Percentiles rank a stretch among this genome's conserved stretches.
These are phyloP conservation scores for Cryptococcus floricola DNA, from an alignment of 1,284 basidiomycete species.

Conservation along the genomic window DNA sequence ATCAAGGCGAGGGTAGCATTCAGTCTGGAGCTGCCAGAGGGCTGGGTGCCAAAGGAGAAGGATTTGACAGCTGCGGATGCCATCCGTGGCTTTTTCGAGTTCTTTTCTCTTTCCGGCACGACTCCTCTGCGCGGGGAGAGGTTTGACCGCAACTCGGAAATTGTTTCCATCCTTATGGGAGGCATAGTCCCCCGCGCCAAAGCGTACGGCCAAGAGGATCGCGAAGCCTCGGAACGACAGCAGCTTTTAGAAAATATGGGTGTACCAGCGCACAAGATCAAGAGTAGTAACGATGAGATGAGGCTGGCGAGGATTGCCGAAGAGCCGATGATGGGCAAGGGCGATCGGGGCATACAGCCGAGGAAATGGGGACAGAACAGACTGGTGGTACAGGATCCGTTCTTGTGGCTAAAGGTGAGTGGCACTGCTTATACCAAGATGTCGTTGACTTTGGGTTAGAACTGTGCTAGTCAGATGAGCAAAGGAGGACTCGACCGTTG, in stretches of 20 bases:
- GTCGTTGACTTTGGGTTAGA: not conserved
- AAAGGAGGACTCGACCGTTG: conserved; percentile 13
- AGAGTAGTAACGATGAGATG: conserved; percentile 3
- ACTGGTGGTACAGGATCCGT: conserved; percentile 48
- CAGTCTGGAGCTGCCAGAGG: conserved; percentile 12
- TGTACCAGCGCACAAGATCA: not conserved
- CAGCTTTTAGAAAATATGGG: conserved; percentile 1
- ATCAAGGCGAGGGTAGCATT: conserved; percentile 33
- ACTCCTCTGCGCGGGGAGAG: not conserved
- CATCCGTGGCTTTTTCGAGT: conserved; percentile 37
- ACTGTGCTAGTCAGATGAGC: conserved; percentile 14
- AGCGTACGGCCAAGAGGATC: conserved; percentile 7
- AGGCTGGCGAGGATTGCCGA: conserved; percentile 9
- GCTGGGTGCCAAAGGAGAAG: conserved; percentile 20
- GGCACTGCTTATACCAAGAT: not conserved
- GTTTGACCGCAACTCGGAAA: conserved; percentile 23
- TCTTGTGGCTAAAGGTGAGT: conserved; percentile 48
- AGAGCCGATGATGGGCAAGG: conserved; percentile 30
- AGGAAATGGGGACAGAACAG: conserved; percentile 31
- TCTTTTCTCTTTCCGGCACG: conserved; percentile 16
- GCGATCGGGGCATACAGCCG: conserved; percentile 32
- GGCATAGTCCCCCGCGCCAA: conserved; percentile 22
- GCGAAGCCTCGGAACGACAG: conserved; percentile 5
- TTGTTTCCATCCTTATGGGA: conserved; percentile 39
- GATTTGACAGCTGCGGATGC: conserved; percentile 33